A percentile compares a stretch with the other conserved stretches of the same genome.
Evolutionary conservation across 441 rosid genomes (phyloP).

Genomic region (Erysimum cheiri): DNA sequence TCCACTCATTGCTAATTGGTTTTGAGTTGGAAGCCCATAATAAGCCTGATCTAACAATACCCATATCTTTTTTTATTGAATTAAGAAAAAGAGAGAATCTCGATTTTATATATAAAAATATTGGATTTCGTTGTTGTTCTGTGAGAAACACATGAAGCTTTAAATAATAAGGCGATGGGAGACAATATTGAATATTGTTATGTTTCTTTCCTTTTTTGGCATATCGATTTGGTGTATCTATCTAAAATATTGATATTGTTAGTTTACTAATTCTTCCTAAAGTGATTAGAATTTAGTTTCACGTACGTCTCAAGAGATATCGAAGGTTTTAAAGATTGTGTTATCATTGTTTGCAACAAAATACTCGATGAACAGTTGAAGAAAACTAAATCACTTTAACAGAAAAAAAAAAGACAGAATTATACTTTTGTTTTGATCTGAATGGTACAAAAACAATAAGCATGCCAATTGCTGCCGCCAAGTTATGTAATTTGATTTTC

Average conservation of each 20-base stretch:
- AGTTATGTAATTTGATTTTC: conserved; percentile 9
- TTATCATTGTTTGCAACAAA: conserved; percentile 15
- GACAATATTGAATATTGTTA: conserved; percentile 14
- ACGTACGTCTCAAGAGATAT: not conserved
- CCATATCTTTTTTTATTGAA: not conserved
- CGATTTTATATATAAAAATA: not conserved
- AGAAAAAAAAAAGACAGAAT: not conserved
- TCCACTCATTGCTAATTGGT: no score
- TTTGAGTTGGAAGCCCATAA: no score
- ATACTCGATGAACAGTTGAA: conserved; percentile 3
- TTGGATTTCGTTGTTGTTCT: not conserved
- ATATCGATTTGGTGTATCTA: not conserved
- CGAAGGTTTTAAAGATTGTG: not conserved
- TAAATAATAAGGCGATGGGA: conserved; percentile 32
- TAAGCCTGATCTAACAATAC: no score
- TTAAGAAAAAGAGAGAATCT: not conserved
- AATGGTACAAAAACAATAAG: not conserved
- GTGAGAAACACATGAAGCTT: conserved; percentile 32
- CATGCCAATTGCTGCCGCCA: not conserved
- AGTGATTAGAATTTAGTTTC: not conserved
- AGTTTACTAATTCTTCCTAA: conserved; percentile 5
- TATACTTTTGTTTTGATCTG: not conserved
- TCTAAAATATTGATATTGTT: conserved; percentile 5
- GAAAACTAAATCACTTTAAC: conserved; percentile 7
- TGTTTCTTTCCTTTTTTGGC: conserved; percentile 27